Conservation (phyloP, 2,329 filamentous ascomycete species). For the Rugonectria rugulosa region DNA sequence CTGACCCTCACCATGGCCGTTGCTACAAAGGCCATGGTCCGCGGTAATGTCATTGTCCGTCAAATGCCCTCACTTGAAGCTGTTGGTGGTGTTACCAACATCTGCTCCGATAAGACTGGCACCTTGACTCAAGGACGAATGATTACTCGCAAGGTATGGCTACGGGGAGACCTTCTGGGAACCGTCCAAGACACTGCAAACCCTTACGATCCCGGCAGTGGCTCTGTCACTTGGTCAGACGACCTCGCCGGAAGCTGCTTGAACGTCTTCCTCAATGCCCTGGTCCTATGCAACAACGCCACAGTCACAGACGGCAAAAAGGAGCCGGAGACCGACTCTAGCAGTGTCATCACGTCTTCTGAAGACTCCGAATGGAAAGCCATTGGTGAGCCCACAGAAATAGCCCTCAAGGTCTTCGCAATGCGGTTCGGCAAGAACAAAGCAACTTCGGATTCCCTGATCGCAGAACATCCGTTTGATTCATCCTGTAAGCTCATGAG, state of each 20-base stretch:
- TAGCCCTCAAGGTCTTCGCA: conserved; percentile 76
- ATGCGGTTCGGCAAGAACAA: conserved; percentile 69
- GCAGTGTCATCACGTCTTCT: conserved; percentile 55
- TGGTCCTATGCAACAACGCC: conserved; percentile 69
- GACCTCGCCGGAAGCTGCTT: conserved; percentile 50
- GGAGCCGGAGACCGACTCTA: conserved; percentile 55
- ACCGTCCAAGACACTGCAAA: conserved; percentile 63
- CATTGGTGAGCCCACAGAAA: conserved; percentile 74
- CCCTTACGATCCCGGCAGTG: conserved; percentile 68
- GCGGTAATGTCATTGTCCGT: conserved; percentile 70
- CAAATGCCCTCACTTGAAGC: conserved; percentile 72
- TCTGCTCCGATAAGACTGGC: conserved; percentile 76
- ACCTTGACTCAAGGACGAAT: conserved; percentile 72
- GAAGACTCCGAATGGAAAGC: conserved; percentile 61
- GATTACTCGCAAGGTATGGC: conserved; percentile 69
- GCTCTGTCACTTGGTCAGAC: conserved; percentile 55
- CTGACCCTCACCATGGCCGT: conserved; percentile 76
- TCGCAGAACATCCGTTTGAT: conserved; percentile 76
- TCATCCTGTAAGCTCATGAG: conserved; percentile 79
- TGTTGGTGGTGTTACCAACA: conserved; percentile 73
- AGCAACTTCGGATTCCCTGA: conserved; percentile 52
- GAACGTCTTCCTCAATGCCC: conserved; percentile 59
- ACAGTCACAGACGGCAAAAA: conserved; percentile 58
- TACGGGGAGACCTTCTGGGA: conserved; percentile 61
- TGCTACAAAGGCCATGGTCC: conserved; percentile 70